These are phyloP conservation scores for Alternaria ventricosa DNA, from an alignment of 2,329 filamentous ascomycete genomes.

Conservation along the genomic window DNA sequence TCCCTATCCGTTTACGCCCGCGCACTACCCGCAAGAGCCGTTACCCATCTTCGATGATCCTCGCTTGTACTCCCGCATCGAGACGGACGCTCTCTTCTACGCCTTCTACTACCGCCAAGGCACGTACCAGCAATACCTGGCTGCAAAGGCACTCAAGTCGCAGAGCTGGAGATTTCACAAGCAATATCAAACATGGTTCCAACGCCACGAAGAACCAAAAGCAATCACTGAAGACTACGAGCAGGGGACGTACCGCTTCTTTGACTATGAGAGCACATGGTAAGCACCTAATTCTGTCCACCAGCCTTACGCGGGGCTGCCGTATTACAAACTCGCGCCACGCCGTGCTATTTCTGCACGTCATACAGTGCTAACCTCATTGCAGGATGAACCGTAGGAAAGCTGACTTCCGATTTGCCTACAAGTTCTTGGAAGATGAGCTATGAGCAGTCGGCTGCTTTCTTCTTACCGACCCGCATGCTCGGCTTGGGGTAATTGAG, in stretches of 20 bases:
- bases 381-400: conserved; percentile 98
- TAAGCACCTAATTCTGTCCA: conserved; percentile 50
- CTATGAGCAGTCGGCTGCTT: conserved; percentile 55
- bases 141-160: conserved; percentile 95
- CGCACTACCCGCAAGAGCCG: conserved; percentile 93
- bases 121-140: conserved; percentile 92
- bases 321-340: conserved; percentile 6
- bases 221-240: conserved; percentile 98
- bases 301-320: conserved; percentile 2
- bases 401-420: conserved; percentile 97
- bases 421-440: conserved; percentile 97
- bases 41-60: conserved; percentile 90
- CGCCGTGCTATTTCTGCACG: conserved; percentile 12
- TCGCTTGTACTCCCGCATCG: conserved; percentile 83
- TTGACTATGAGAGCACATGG: conserved; percentile 99
- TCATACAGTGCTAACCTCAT: conserved; percentile 30
- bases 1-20: conserved; percentile 73
- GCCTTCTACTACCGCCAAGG: conserved; percentile 99
- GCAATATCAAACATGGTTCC: conserved; percentile 98
- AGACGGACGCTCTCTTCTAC: conserved; percentile 96
- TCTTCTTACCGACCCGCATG: conserved; percentile 4
- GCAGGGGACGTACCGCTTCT: conserved; percentile 98
- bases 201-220: conserved; percentile 97
- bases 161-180: conserved; percentile 99
- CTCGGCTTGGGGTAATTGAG: conserved; percentile 18